Evolutionary conservation across 2,329 filamentous ascomycete genomes (phyloP).

Genomic region (Cordyceps tenuipes): DNA sequence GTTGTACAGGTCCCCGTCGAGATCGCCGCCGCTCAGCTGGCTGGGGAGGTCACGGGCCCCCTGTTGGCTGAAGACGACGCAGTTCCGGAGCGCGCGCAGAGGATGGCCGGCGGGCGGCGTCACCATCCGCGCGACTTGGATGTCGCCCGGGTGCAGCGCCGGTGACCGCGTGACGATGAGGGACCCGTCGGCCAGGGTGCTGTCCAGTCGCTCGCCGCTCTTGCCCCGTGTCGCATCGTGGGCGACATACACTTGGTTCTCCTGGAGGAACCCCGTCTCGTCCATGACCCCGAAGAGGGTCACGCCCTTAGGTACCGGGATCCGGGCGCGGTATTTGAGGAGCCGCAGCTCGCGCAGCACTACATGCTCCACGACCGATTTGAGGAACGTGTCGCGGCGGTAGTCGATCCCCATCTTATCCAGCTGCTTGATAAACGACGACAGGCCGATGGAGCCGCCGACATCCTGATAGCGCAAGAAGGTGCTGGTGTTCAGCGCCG

Average conservation of each 20-base stretch:
- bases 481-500: slow-evolving; percentile 51
- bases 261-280: slow-evolving; percentile 59
- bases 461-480: slow-evolving; percentile 58
- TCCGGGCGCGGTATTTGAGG: slow-evolving; percentile 71
- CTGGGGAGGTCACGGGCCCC: slow-evolving; percentile 69
- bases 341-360: slow-evolving; percentile 63
- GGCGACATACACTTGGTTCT: slow-evolving; percentile 60
- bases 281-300: slow-evolving; percentile 80
- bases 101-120: slow-evolving; percentile 53
- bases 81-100: slow-evolving; percentile 57
- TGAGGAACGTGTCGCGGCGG: slow-evolving; percentile 59
- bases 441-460: slow-evolving; percentile 51
- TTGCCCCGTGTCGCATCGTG: slow-evolving; percentile 32
- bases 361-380: slow-evolving; percentile 58
- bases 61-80: slow-evolving; percentile 66
- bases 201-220: slow-evolving; percentile 20
- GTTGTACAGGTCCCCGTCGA: slow-evolving; percentile 77
- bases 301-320: slow-evolving; percentile 60
- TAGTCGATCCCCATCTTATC: slow-evolving; percentile 55
- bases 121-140: slow-evolving; percentile 56
- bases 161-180: slow-evolving; percentile 68
- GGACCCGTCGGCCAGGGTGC: slow-evolving; percentile 25
- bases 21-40: slow-evolving; percentile 69
- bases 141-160: slow-evolving; percentile 72
- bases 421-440: slow-evolving; percentile 53